Evolutionary conservation across 805 yeast species (phyloP), one percentile per base, ranked within the genome.

Genomic region (Ogataea henricii): DNA sequence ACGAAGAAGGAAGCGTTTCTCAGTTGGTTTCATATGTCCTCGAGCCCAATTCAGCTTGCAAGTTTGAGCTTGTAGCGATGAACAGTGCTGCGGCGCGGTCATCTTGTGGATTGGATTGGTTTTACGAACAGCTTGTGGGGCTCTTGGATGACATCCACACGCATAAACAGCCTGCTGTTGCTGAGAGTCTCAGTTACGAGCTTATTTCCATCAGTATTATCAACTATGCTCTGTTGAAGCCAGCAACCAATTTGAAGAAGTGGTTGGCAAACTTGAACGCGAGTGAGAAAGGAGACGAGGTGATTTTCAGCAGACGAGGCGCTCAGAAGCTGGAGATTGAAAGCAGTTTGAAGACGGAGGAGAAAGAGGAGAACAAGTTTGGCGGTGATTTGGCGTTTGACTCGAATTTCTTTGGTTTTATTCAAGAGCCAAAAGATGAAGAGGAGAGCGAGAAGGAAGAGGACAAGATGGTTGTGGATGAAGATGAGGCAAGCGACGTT

Each of bases 331-430:
- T 48, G 27, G 33, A 35, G 16, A 39, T 45, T n/a, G 40, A 32
- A 20, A 47, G 39, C 37, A 43, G 44, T 13, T 12, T n/a, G 13
- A 44, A 46, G 3, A 26, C 36, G 4, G 32, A 25, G 20, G 44
- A 26, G 5, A 43, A 38, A 16, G 55, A 48, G 3, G 34, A 32
- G 7, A 40, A 42, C 27, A 54, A 52, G 35, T 52, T 51, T 27
- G 51, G 52, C 7, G 55, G 54, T 22, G 59, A 55, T 20, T 33
- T 47, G 10, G 56, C 54, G 8, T 53, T 59, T 37, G 67, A 65
- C 29, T 48, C 59, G 3, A 61, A 57, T 20, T 60, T 65, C 23
- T 63, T 65, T 51, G 68, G 68, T 0, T 61, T 63, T 42, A 58
- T 64, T 9, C 56, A 61, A 36, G 68, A 64, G 13, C 65, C 67